A percentile compares a stretch with the other conserved stretches of the same genome.
Conservation (phyloP, 2,329 filamentous ascomycete species). For the Botrytis squamosa region DNA sequence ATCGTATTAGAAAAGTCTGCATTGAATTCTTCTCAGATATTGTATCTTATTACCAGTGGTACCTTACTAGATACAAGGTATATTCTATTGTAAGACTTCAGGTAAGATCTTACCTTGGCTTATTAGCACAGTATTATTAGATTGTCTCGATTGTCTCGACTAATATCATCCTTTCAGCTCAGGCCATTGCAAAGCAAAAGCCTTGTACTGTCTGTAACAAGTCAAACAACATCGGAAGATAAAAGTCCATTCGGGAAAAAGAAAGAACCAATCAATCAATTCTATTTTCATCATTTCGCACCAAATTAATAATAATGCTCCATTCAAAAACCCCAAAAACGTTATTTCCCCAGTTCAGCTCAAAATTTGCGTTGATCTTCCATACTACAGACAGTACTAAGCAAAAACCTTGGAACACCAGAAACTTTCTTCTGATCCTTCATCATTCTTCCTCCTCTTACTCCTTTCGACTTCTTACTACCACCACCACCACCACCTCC, state of each 20-base stretch:
- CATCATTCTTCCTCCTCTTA: background rate
- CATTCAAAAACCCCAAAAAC: background rate
- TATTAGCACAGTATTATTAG: no score
- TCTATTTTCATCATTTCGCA: background rate
- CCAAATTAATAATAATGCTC: background rate
- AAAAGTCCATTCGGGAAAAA: background rate
- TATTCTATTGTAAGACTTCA: no score
- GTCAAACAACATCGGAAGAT: conserved; percentile 1
- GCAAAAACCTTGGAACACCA: background rate
- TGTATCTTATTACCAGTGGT: no score
- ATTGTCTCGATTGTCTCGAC: background rate
- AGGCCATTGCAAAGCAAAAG: background rate
- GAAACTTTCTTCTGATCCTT: conserved; percentile 8
- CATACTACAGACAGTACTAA: background rate
- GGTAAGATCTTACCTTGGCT: no score
- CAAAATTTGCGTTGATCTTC: background rate
- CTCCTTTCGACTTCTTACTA: background rate
- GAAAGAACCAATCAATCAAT: background rate
- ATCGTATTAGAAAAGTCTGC: background rate
- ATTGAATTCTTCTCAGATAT: background rate
- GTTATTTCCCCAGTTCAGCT: background rate
- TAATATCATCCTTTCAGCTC: background rate
- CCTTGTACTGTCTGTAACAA: background rate
- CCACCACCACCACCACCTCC: background rate
- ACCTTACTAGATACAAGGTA: no score